phyloP scores from a whole-genome alignment of 805 yeast genomes.

The Nakazawaea siamensis region DNA sequence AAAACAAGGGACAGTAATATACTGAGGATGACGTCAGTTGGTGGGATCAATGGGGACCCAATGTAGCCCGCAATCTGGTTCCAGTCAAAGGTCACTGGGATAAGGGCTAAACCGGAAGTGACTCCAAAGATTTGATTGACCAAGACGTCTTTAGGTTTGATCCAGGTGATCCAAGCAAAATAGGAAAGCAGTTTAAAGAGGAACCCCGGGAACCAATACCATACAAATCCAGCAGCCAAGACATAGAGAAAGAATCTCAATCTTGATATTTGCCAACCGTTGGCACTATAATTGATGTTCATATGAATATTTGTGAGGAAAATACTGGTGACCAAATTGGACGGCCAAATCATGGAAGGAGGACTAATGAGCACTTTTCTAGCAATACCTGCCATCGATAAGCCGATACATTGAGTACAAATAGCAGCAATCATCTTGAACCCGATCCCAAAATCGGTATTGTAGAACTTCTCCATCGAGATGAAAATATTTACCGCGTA shows the following conservation, averaged over 20 bases:
- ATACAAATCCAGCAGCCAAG: slow-evolving; percentile 31
- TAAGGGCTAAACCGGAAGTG: slow-evolving; percentile 49
- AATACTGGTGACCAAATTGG: slow-evolving; percentile 50
- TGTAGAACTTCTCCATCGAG: slow-evolving; percentile 40
- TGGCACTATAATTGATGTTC: slow-evolving; percentile 40
- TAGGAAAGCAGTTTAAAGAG: slow-evolving; percentile 49
- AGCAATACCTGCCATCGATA: slow-evolving; percentile 57
- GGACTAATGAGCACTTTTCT: slow-evolving; percentile 55
- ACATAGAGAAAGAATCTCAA: slow-evolving; percentile 38
- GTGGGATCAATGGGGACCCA: slow-evolving; percentile 60
- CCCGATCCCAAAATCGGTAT: slow-evolving; percentile 39
- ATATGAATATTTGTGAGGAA: slow-evolving; percentile 45
- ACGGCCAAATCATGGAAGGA: slow-evolving; percentile 66
- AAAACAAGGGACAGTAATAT: slow-evolving; percentile 39
- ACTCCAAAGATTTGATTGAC: slow-evolving; percentile 62
- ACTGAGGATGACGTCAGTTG: slow-evolving; percentile 35
- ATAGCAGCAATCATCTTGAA: slow-evolving; percentile 42
- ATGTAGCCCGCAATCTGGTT: slow-evolving; percentile 35
- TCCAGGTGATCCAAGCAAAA: slow-evolving; percentile 64
- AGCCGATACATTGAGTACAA: slow-evolving; percentile 58
- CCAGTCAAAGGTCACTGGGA: slow-evolving; percentile 69
- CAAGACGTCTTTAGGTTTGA: slow-evolving; percentile 47
- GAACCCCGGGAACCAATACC: slow-evolving; percentile 57
- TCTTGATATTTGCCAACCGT: slow-evolving; percentile 56
- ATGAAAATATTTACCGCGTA: slow-evolving; percentile 50